Evolutionary conservation across 345 rosid genomes (phyloP).

Genomic region (Nephelium lappaceum): DNA sequence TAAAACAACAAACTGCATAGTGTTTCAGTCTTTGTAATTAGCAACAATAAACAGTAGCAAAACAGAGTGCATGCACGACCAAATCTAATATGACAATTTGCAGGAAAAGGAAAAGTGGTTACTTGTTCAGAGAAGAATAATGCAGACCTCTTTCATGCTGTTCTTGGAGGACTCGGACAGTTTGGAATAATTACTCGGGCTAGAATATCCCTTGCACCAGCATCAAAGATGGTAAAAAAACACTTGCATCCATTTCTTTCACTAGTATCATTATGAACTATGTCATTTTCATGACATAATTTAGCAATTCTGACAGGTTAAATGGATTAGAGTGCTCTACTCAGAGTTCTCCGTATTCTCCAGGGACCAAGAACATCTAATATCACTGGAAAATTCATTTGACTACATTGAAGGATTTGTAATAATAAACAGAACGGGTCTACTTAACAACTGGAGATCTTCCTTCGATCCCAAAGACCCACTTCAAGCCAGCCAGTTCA

Average conservation of each 20-base stretch:
- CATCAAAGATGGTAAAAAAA: conserved; percentile 60
- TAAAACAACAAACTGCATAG: not conserved
- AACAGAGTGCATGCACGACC: not conserved
- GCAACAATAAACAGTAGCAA: conserved; percentile 3
- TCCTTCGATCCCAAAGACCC: conserved; percentile 79
- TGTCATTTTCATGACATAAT: conserved; percentile 19
- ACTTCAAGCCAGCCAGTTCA: conserved; percentile 67
- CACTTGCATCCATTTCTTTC: conserved; percentile 5
- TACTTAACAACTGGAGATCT: conserved; percentile 81
- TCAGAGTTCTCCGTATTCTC: conserved; percentile 79
- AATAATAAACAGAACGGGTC: conserved; percentile 69
- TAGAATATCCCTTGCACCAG: conserved; percentile 69
- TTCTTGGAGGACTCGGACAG: conserved; percentile 98
- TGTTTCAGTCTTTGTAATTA: not conserved
- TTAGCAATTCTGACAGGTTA: conserved; percentile 55
- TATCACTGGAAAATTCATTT: conserved; percentile 58
- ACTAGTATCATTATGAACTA: not conserved
- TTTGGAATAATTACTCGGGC: conserved; percentile 93
- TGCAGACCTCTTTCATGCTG: conserved; percentile 79
- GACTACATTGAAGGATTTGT: conserved; percentile 96
- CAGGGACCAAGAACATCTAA: conserved; percentile 78
- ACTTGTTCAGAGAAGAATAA: conserved; percentile 79
- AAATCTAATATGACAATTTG: conserved; percentile 24
- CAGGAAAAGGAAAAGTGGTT: conserved; percentile 88
- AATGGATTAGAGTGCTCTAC: conserved; percentile 90